Conservation (phyloP, 1,284 basidiomycete species). For the Cystobasidiaceae sp. region DNA sequence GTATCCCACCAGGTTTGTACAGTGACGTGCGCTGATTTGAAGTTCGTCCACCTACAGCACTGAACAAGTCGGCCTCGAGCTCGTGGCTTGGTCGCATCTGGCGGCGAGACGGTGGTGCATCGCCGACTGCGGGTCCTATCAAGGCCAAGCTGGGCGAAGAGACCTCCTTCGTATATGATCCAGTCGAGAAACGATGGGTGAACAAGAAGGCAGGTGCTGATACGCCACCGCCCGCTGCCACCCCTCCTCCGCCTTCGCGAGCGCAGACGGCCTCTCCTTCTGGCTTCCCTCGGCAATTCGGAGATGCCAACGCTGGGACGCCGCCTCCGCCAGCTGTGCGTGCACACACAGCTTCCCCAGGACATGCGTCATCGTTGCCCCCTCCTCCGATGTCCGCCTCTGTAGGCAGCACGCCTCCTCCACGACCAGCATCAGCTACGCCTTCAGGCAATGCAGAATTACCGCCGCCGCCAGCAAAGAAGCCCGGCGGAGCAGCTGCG, state of each 20-base stretch:
- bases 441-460: neutral
- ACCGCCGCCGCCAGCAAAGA: conserved; percentile 8
- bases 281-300: neutral
- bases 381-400: neutral
- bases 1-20: neutral
- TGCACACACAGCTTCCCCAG: neutral
- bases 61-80: conserved; percentile 37
- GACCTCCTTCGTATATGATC: conserved; percentile 86
- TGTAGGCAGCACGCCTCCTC: neutral
- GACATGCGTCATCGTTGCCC: neutral
- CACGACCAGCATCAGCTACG: neutral
- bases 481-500: conserved; percentile 14
- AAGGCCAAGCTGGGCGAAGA: conserved; percentile 92
- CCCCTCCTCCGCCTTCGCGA: conserved; percentile 15
- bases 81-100: conserved; percentile 70
- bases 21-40: neutral
- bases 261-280: conserved; percentile 29
- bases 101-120: conserved; percentile 49
- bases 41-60: conserved; percentile 20
- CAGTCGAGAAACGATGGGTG: conserved; percentile 91
- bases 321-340: conserved; percentile 7
- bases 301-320: neutral
- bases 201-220: conserved; percentile 69
- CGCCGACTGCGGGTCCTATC: conserved; percentile 58
- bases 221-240: conserved; percentile 19